Percentiles rank a stretch among this genome's conserved stretches.
Conservation (phyloP, 805 yeast species). For the Debaryomyces tyrocola region DNA sequence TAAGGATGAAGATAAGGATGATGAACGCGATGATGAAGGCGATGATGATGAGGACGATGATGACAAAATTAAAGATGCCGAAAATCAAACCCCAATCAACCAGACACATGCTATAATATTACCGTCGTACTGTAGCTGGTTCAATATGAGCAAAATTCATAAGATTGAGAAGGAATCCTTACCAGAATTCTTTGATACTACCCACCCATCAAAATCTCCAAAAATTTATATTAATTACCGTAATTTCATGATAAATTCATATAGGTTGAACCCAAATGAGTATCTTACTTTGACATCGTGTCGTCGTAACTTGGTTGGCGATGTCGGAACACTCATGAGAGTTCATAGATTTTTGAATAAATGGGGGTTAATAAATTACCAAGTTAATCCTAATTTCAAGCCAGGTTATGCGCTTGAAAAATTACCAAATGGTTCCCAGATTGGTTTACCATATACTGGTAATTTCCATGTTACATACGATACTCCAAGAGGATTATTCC, state of each 20-base stretch:
- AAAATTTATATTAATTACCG: slow-evolving; percentile 77
- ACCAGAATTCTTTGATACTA: slow-evolving; percentile 81
- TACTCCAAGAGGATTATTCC: slow-evolving; percentile 90
- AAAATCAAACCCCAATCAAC: slow-evolving; percentile 11
- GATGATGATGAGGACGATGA: neutral
- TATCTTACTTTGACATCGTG: slow-evolving; percentile 87
- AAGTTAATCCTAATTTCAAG: slow-evolving; percentile 75
- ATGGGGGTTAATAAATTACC: slow-evolving; percentile 94
- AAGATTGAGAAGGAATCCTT: slow-evolving; percentile 78
- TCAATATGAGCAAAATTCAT: slow-evolving; percentile 68
- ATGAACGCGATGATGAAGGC: neutral
- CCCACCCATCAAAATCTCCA: slow-evolving; percentile 77
- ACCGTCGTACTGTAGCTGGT: slow-evolving; percentile 90
- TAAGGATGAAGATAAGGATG: slow-evolving; percentile 3
- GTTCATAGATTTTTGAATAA: slow-evolving; percentile 79
- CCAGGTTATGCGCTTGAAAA: slow-evolving; percentile 62
- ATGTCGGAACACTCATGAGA: slow-evolving; percentile 84
- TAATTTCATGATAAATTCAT: slow-evolving; percentile 86
- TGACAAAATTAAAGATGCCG: slow-evolving; percentile 1
- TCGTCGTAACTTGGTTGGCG: slow-evolving; percentile 87
- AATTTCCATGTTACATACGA: slow-evolving; percentile 77
- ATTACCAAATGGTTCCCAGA: slow-evolving; percentile 40
- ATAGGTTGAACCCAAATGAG: slow-evolving; percentile 85
- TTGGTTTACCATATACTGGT: slow-evolving; percentile 68
- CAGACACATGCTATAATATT: slow-evolving; percentile 84